These are phyloP conservation scores for Cicer cuneatum DNA, from an alignment of 306 rosid genomes.

Conservation along the genomic window DNA sequence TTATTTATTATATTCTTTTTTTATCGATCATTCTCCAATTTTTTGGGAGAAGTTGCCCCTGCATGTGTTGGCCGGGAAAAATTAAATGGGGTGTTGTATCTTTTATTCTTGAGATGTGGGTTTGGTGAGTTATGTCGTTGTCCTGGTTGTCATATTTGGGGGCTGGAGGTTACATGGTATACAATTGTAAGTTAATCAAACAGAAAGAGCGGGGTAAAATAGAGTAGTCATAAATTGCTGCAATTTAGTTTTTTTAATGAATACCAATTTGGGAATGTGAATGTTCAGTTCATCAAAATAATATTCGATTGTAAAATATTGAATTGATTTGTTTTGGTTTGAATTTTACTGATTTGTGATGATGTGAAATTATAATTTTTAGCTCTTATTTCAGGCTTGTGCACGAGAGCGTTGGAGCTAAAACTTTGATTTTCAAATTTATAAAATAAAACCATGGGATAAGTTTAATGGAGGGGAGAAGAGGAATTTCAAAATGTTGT, in stretches of 20 bases:
- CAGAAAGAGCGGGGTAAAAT: conserved; percentile 37
- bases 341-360: neutral
- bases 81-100: conserved; percentile 52
- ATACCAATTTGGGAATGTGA: conserved; percentile 45
- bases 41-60: conserved; percentile 85
- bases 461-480: too few species aligned
- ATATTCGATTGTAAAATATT: neutral
- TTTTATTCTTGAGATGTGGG: conserved; percentile 61
- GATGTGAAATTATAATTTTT: neutral
- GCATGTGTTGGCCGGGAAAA: conserved; percentile 61
- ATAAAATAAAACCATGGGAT: too few species aligned
- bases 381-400: neutral
- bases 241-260: conserved; percentile 45
- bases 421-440: too few species aligned
- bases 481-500: too few species aligned
- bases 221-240: conserved; percentile 45
- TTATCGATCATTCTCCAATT: conserved; percentile 80
- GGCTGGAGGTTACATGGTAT: conserved; percentile 63
- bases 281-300: neutral
- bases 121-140: conserved; percentile 62
- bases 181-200: conserved; percentile 76
- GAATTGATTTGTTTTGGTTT: neutral
- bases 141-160: conserved; percentile 63
- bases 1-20: conserved; percentile 48
- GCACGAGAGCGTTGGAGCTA: neutral